Base-by-base conservation (phyloP, 2,329 filamentous ascomycete genomes). In the Hansfordia pulvinata region DNA sequence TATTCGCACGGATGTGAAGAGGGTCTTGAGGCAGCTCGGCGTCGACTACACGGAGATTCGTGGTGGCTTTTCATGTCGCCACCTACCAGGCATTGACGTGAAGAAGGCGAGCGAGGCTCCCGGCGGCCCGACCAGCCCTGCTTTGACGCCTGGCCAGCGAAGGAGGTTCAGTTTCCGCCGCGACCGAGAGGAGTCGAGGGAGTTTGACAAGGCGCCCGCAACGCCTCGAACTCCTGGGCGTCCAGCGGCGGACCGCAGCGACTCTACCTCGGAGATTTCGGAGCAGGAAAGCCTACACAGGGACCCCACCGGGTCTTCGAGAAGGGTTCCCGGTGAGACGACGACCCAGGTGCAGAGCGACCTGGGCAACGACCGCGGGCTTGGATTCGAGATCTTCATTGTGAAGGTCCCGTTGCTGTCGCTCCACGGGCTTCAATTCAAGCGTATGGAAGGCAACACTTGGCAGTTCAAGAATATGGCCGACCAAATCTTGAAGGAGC, bases 401-500 rank as follows among this genome's bases (percentile, higher is more conserved):
- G 90, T 98, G 49, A 98, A 98, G 56, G 85, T 98, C 15, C 90
- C 90, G 9, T 60, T 98, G 27, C 73, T 98, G 33, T 85, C 80
- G 21, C 58, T 98, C 30, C 88, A 98, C 46, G 90, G 90, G 25
- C 86, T 98, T 34, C 90, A 96, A 51, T 98, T 98, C 62, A 98
- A 98, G 65, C 85, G 90, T 48, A 77, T 96, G 39, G 73, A 82
- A 30, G 88, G 90, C 19, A 88, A 92, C 32, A 96, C 90, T 31
- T 96, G 88, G 86, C 86, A 94, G 53, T 98, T 93, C 58, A 93
- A 94, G 62, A 88, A 83, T 46, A 92, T 96, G 85, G 90, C 90
- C 19, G 86, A 93, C 53, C 85, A 85, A 42, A 94, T 98, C 43
- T 61, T 98, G 40, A 74, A 79, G 46, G 85, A 90, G 50, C 58